Base-by-base conservation (phyloP, 2,329 filamentous ascomycete genomes). In the Neocucurbitaria cava region DNA sequence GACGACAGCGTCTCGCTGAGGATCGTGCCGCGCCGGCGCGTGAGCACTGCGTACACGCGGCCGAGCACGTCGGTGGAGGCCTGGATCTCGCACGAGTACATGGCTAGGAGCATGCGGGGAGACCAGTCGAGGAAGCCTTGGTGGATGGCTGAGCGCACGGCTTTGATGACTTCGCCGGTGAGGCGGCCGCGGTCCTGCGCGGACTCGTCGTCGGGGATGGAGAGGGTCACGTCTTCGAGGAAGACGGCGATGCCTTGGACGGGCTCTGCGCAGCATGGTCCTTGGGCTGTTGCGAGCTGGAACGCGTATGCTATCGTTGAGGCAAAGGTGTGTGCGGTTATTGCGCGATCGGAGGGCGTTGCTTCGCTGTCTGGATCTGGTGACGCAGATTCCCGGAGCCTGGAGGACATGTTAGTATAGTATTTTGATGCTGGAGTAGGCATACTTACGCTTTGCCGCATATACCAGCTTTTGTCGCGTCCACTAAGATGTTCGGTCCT, bases 71-170 rank as follows among this genome's bases (percentile, higher is more conserved):
- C 95, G 68, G 93, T 94, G 20, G 91, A 93, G 26, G 94, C 92
- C 83, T 98, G 95, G 69, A 99, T 98, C 74, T 98, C 95, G 74
- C 94, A 96, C 50, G 87, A 92, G 80, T 99, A 99, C 92, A 98
- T 98, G 46, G 95, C 95, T 40, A 99, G 86, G 79, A 98, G 87
- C 64, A 99, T 85, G n/a, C 95, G 88, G 0, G 95, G 91, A 35
- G 89, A 94, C 95, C 95, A 99, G 81, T 98, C 95, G 17, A 97
- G 81, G 81, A 98, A 96, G 20, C 89, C 94, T 60, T 88, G 82
- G 46, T 89, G 86, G 57, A 99, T 92, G n/a, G 88, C 85, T 41
- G 91, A 87, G 64, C 94, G 91, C 17, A 94, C 88, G 0, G 90
- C 89, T 75, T 92, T 92, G 79, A 99, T 96, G 40, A 96, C 87